Evolutionary conservation across 2,329 filamentous ascomycete species (phyloP), one percentile per base, ranked within the genome.

Genomic region (Xylaria sp.): DNA sequence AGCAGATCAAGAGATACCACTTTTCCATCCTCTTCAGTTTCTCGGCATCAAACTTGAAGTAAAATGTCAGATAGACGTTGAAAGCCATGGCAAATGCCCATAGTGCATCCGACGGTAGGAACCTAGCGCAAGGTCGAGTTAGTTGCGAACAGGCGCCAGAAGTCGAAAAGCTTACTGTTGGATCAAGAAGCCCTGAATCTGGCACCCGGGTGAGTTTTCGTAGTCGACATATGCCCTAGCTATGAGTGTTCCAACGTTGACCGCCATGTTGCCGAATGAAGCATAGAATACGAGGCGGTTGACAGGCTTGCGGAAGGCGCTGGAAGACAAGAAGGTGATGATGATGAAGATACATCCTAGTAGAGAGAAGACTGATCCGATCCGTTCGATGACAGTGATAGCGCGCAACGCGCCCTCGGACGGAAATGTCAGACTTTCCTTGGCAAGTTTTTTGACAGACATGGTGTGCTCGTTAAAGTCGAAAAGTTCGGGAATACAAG

Each of bases 201-300:
- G 90, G 77, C 93, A 91, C 6, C 87, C 84, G 16, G 85, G 84
- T 0, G 84, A 85, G 18, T 81, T 71, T 0, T 84, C 79, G 9
- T 82, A 75, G 1, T 76, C 72, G 6, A 93, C 80, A 47, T 88
- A 92, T 0, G 86, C 84, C 42, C 87, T 85, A 0, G 91, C 90
- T 75, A 95, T 92, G 40, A 95, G 79, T 0, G 93, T 94, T 0
- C 90, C 92, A 21, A 93, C 86, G 78, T 93, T 95, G 69, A 88
- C 88, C 79, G 94, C 84, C 74, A 95, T 85, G 75, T 97, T 97
- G 9, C 93, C 93, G 76, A 93, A 91, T 0, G 91, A 92, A 6
- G 93, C 93, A 78, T 92, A 96, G 79, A 97, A 95, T 10, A 95
- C 90, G 0, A 97, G 85, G 21, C 93, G 86, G 76, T 96, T 96